Base-by-base conservation (phyloP, 768 basidiomycete species). In the Nidula microcarpa region DNA sequence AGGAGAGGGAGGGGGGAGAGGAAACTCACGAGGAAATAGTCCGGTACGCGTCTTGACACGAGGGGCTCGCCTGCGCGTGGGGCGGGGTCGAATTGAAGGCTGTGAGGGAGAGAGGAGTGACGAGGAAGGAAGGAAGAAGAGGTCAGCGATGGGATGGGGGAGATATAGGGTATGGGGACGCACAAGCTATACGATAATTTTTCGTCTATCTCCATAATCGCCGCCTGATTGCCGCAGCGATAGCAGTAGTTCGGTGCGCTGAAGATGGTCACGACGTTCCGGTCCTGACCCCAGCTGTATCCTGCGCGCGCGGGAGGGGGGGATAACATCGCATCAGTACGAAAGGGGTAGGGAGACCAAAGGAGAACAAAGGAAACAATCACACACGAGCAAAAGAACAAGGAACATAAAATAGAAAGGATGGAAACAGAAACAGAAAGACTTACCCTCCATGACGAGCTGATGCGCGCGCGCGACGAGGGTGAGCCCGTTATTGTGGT, bases 181-280 rank as follows among this genome's bases (percentile, higher is more conserved):
- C 62, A 91, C 90, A 92, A 92, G 75, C 87, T 91, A 72, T 92
- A 93, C 51, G 90, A 91, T 85, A 92, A 78, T 81, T 94, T 94
- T 85, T 94, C 91, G 73, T 99, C 97, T 71, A 99, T 97, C 72
- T 99, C 97, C 87, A 99, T 96, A 70, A 99, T 99, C 48, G 97
- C 97, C 52, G 97, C 97, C 66, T 98, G 97, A 70, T 99, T 99
- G 51, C 97, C 97, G 68, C 97, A 99, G 68, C 97, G 82, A 78
- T 99, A 99, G 74, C 96, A 99, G 73, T 98, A 99, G 75, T 99
- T 99, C 43, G 97, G 97, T 60, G 97, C 97, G 59, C 95, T 98
- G 79, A 98, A 99, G 67, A 99, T 98, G 43, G 96, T 99, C 59
- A 99, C 96, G 18, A 99, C 96, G 68, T 98, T 98, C 71, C 94